Evolutionary conservation across 129 eudicot genomes (phyloP).

Genomic region (Oenanthe sinensis): DNA sequence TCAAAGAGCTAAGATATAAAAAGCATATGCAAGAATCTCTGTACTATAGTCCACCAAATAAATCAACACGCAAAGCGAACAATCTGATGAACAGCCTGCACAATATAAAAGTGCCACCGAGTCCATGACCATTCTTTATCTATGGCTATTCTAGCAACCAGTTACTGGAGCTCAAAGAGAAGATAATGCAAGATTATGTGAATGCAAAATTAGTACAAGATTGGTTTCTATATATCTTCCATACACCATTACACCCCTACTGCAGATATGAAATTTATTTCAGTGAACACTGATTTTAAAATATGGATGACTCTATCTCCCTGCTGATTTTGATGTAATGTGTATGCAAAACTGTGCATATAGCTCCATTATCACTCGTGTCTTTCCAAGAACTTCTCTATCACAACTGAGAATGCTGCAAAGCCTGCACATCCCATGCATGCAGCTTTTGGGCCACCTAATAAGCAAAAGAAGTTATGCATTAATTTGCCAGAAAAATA

Average conservation of each 20-base stretch:
- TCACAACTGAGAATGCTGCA: slow-evolving; percentile 56
- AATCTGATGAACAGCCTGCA: not conserved
- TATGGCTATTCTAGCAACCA: not conserved
- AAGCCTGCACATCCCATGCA: slow-evolving; percentile 64
- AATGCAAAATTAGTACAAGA: not conserved
- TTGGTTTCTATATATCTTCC: not conserved
- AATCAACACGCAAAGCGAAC: not conserved
- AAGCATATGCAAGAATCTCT: not conserved
- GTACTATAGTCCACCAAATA: not conserved
- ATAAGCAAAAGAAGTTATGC: not conserved
- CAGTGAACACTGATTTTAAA: not conserved
- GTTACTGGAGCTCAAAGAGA: not conserved
- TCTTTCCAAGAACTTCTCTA: slow-evolving; percentile 56
- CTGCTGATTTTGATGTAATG: not conserved
- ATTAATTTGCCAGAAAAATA: not conserved
- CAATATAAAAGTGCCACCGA: not conserved
- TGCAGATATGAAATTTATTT: not conserved
- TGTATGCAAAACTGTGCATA: not conserved
- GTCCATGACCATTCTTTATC: not conserved
- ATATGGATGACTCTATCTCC: not conserved
- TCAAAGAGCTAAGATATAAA: not conserved
- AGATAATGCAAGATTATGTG: not conserved
- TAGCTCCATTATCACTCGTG: slow-evolving; percentile 18
- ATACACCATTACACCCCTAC: not conserved
- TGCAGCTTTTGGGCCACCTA: slow-evolving; percentile 67